These are phyloP conservation scores for Silene noctiflora DNA, from an alignment of 179 eudicot genomes.

Conservation along the genomic window DNA sequence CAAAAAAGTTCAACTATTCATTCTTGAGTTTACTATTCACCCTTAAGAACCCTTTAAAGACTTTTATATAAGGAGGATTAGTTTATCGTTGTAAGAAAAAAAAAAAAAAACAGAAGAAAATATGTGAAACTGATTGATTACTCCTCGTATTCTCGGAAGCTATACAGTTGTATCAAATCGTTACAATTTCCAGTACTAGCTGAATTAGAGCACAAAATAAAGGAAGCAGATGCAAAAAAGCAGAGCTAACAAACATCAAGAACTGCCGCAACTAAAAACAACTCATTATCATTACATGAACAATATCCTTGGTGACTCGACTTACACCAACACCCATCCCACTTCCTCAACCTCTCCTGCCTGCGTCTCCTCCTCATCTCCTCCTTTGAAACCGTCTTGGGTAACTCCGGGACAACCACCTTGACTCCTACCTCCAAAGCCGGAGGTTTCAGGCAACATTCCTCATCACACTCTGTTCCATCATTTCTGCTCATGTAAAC, in stretches of 20 bases:
- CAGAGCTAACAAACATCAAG: conserved; percentile 34
- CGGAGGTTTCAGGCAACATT: conserved; percentile 39
- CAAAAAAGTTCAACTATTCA: too few species aligned
- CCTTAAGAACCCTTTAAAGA: too few species aligned
- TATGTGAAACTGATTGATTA: background rate
- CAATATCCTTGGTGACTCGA: background rate
- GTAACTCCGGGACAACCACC: background rate
- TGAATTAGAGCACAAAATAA: background rate
- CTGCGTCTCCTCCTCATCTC: conserved; percentile 26
- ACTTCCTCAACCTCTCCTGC: conserved; percentile 14
- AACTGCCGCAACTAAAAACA: conserved; percentile 42
- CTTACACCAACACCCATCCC: conserved; percentile 31
- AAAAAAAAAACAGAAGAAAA: too few species aligned
- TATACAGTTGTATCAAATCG: background rate
- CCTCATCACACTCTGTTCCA: conserved; percentile 1
- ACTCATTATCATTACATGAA: conserved; percentile 39
- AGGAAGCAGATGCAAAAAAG: background rate
- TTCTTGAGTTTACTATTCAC: too few species aligned
- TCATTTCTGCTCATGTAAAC: conserved; percentile 27
- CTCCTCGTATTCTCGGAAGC: background rate
- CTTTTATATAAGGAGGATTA: too few species aligned
- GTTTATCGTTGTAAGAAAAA: too few species aligned
- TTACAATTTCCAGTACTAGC: background rate
- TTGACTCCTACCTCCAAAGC: conserved; percentile 39
- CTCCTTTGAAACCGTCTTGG: background rate